Base-by-base conservation (phyloP, 2,329 filamentous ascomycete genomes). In the Colletotrichum musae region DNA sequence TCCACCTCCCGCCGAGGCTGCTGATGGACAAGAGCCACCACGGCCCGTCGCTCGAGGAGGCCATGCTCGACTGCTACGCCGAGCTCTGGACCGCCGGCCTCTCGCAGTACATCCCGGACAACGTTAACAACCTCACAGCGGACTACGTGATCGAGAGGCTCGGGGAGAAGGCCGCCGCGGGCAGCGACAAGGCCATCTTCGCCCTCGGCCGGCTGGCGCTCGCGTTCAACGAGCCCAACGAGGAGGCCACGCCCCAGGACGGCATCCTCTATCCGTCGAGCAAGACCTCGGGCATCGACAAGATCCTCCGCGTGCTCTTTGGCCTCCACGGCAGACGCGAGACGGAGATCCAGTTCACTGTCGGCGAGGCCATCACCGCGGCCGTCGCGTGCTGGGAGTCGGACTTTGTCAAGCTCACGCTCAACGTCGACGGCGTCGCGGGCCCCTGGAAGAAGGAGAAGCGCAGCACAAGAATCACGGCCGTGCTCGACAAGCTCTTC, bases 281-380 rank as follows among this genome's bases (percentile, higher is more conserved):
- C 47, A 65, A 65, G 47, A 54, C 54, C 3, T 68, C 63, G 5
- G 57, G 66, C 32, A 65, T 72, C 24, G 71, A 71, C 32, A 61
- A 43, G 15, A 52, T 72, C 4, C 80, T 94, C 13, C 85, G 89
- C 12, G 89, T 88, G 32, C 83, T 98, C 0, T 93, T 95, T 77
- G 86, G 86, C 10, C 84, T 98, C 3, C 92, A 97, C 74, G 94
- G 97, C 76, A 89, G 96, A 51, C 93, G 93, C 73, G 92, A 94
- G 73, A 89, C 93, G 0, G 95, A 98, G 78, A 88, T 95, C 1
- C 95, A 98, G 71, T 98, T 99, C 77, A 89, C 94, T 0, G 90
- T 97, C 32, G 96, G 96, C 15, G 95, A 97, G 77, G 94, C 96
- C 13, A 87, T 98, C 61, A 92, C 93, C 54, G 93, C 93, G 54